phyloP scores from a whole-genome alignment of 2,329 filamentous ascomycete genomes.

The Exophiala sideris region DNA sequence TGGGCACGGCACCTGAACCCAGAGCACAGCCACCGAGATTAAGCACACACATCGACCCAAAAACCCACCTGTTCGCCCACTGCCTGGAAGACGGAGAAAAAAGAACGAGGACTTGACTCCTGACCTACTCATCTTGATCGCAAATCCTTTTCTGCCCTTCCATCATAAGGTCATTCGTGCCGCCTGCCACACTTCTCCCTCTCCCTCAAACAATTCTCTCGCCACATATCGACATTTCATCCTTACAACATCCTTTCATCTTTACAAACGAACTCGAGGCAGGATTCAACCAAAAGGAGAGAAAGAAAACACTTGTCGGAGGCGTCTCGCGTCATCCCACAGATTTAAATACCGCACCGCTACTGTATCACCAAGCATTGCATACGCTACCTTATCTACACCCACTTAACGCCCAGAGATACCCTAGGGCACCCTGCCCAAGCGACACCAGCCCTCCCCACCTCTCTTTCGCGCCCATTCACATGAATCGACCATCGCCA shows the following conservation, averaged over 20 bases:
- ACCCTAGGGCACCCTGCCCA: conserved; percentile 17
- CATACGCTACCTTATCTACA: conserved; percentile 21
- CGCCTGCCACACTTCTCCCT: conserved; percentile 1
- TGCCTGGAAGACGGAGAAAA: not conserved
- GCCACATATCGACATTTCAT: conserved; percentile 5
- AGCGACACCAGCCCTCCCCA: conserved; percentile 5
- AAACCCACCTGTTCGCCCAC: conserved; percentile 1
- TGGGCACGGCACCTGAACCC: not conserved
- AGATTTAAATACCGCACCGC: not conserved
- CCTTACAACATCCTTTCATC: not conserved
- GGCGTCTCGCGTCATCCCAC: conserved; percentile 1
- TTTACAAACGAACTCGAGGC: not conserved
- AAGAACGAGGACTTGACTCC: not conserved
- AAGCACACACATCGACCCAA: not conserved
- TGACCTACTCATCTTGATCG: conserved; percentile 4
- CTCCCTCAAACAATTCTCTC: not conserved
- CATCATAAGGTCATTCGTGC: conserved; percentile 9
- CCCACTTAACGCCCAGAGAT: conserved; percentile 23
- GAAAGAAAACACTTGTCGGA: conserved; percentile 5
- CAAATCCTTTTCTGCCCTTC: conserved; percentile 3
- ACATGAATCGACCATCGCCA: conserved; percentile 24
- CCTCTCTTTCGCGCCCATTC: conserved; percentile 15
- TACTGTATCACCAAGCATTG: conserved; percentile 8
- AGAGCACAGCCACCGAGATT: not conserved
- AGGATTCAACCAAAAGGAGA: not conserved